Base-by-base conservation (phyloP, 495 filamentous ascomycete species). In the Daldinia loculata region DNA sequence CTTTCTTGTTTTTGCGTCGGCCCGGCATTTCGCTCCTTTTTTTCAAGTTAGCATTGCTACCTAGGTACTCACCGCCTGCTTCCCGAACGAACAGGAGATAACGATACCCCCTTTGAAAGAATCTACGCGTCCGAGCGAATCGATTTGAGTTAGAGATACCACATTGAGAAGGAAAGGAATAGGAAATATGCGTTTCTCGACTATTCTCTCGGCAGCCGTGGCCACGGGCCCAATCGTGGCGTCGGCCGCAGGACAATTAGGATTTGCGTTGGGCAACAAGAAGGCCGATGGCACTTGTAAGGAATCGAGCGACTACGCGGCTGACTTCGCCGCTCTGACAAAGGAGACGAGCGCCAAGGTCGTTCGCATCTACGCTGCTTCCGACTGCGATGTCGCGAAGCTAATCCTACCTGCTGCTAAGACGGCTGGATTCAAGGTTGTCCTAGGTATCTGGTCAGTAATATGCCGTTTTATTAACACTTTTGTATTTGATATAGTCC, bases 381-480 rank as follows among this genome's bases (percentile, higher is more conserved):
- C 76, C 29, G 89, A 91, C 72, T 94, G 92, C 80, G 81, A 91
- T 39, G 86, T 87, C 32, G 86, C 91, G 29, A 76, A 86, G 75
- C 80, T 88, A 60, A 88, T 93, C 66, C 79, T 94, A 63, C 91
- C 91, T 5, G 92, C 91, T 34, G 90, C 92, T 8, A 87, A 90
- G 81, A 77, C 76, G 56, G 90, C 89, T 78, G 86, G 85, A n/a
- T 90, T 92, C 80, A 81, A 93, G 80, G 90, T 93, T 67, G 82
- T 94, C 8, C 77, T 95, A 59, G 92, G 91, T 67, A 86, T 94
- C 73, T 95, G 92, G 92, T 92, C 83, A 32, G 79, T 63, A 15
- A 72, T 69, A 24, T 26, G 4, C 14, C 39, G 8, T 17, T 43
- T 41, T 59, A 12, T 22, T 45, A 19, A n/a, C 27, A 1, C 17